Conservation (phyloP, 768 basidiomycete genomes). For the Mycena haematopus region DNA sequence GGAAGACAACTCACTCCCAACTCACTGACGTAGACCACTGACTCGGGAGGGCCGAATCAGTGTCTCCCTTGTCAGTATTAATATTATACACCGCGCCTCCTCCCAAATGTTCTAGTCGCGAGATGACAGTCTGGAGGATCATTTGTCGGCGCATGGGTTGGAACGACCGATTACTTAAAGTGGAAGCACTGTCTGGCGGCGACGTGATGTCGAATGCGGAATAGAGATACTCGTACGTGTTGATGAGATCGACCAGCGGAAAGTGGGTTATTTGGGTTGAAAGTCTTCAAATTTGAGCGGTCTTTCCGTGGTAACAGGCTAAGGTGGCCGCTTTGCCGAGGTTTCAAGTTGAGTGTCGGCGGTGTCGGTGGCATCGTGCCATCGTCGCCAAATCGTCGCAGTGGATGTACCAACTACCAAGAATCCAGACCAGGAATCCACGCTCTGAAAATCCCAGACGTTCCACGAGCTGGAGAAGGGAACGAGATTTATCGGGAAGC, state of each 20-base stretch:
- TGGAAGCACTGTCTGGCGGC: not conserved
- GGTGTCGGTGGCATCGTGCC: too few relatives aligned
- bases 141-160: not conserved
- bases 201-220: not conserved
- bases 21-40: not conserved
- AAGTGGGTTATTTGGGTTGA: too few relatives aligned
- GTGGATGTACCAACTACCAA: too few relatives aligned
- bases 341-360: too few relatives aligned
- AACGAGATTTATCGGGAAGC: too few relatives aligned
- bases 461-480: too few relatives aligned
- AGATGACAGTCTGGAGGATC: not conserved
- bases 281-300: too few relatives aligned
- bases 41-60: conserved; percentile 12
- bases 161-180: not conserved
- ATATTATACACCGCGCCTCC: conserved; percentile 2
- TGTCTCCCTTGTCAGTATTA: conserved; percentile 6
- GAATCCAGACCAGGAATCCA: too few relatives aligned
- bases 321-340: too few relatives aligned
- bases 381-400: too few relatives aligned
- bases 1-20: not conserved
- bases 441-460: too few relatives aligned
- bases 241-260: conserved; percentile 1
- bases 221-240: conserved; percentile 8
- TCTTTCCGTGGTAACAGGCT: too few relatives aligned
- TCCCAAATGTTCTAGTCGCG: not conserved